A percentile compares a stretch with the other conserved stretches of the same genome.
These are phyloP conservation scores for Podaxis mareebaensis DNA, from an alignment of 768 basidiomycete genomes.

Conservation along the genomic window DNA sequence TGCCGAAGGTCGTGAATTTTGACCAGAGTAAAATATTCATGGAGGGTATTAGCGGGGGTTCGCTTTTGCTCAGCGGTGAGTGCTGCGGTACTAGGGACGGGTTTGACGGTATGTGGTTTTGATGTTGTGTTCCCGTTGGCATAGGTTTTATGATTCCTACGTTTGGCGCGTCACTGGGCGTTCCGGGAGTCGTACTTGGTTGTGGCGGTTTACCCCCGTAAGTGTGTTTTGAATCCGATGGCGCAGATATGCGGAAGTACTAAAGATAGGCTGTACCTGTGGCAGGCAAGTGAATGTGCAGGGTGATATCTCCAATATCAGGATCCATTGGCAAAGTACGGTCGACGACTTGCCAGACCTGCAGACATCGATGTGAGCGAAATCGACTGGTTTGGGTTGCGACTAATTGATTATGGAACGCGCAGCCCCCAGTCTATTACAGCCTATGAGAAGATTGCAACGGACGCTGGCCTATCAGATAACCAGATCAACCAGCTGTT, in stretches of 20 bases:
- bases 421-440: background rate
- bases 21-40: background rate
- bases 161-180: background rate
- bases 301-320: constrained; percentile 2
- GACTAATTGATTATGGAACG: background rate
- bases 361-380: background rate
- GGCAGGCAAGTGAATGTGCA: background rate
- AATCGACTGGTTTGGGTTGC: background rate
- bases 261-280: background rate
- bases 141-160: constrained; percentile 3
- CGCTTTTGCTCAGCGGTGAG: background rate
- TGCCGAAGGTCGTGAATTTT: background rate
- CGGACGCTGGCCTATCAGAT: background rate
- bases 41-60: background rate
- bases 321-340: background rate
- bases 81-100: background rate
- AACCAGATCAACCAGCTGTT: background rate
- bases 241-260: background rate
- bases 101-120: background rate
- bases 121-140: background rate
- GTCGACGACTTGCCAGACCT: background rate
- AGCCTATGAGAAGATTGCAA: constrained; percentile 1
- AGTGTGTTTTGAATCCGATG: background rate
- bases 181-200: background rate
- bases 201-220: background rate